These are phyloP conservation scores for Talaromyces sp. DNA, from an alignment of 2,329 filamentous ascomycete species.

Conservation along the genomic window DNA sequence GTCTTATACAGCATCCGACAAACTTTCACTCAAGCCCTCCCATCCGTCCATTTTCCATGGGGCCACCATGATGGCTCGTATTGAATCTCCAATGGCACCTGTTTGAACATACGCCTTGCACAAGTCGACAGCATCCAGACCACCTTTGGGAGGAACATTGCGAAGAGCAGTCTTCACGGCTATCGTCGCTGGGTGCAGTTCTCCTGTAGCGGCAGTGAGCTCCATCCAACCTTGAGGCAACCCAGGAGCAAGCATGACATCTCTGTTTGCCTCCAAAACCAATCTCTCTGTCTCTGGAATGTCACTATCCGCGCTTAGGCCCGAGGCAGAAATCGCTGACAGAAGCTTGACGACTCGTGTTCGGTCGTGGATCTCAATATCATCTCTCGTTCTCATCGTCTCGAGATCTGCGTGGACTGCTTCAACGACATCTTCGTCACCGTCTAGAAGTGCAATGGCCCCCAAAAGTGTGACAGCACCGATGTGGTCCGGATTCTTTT, in stretches of 20 bases:
- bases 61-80: slow-evolving; percentile 70
- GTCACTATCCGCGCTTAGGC: slow-evolving; percentile 41
- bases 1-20: slow-evolving; percentile 22
- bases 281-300: slow-evolving; percentile 46
- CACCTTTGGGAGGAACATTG: slow-evolving; percentile 66
- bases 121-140: slow-evolving; percentile 63
- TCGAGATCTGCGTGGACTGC: slow-evolving; percentile 76
- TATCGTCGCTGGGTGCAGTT: slow-evolving; percentile 62
- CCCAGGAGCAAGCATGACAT: slow-evolving; percentile 75
- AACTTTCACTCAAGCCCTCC: slow-evolving; percentile 42
- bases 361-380: slow-evolving; percentile 59
- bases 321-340: slow-evolving; percentile 63
- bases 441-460: slow-evolving; percentile 74
- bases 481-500: slow-evolving; percentile 67
- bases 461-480: slow-evolving; percentile 76
- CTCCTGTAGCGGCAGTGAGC: slow-evolving; percentile 57
- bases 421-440: slow-evolving; percentile 70
- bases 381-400: slow-evolving; percentile 62
- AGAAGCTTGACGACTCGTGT: slow-evolving; percentile 68
- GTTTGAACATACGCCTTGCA: slow-evolving; percentile 70
- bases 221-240: slow-evolving; percentile 76
- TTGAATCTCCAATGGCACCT: slow-evolving; percentile 65
- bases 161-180: slow-evolving; percentile 72
- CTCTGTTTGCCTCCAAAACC: slow-evolving; percentile 62
- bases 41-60: slow-evolving; percentile 70